Base-by-base conservation (phyloP, 768 basidiomycete genomes). In the Auriscalpium microsporum region DNA sequence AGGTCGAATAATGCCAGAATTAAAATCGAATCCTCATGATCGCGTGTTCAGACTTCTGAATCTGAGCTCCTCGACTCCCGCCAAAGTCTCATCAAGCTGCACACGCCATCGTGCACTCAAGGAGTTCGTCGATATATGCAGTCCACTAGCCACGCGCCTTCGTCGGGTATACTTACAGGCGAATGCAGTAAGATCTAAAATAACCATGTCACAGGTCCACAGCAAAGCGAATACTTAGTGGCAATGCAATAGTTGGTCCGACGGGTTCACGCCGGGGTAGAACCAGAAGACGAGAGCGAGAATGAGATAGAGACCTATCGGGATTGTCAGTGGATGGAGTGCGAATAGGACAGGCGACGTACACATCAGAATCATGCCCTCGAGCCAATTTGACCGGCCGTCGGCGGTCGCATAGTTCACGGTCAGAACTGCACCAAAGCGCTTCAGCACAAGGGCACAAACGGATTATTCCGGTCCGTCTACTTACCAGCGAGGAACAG, bases 351-450 rank as follows among this genome's bases (percentile, higher is more conserved):
- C 23, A 10, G 19, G 17, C 56, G 61, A 72, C 79, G 58, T 68
- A 82, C 84, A 79, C 75, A 87, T 84, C 21, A 92, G 63, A 55
- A 84, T 79, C 63, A 78, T 74, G 3, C 90, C 90, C 65, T 93
- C 90, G 14, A 93, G 73, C 82, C 90, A 94, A 66, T 90, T 91
- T 16, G 83, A 86, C 64, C 85, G 84, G 10, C 87, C 90, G 64
- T 94, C 90, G 52, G 83, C 76, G 1, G 92, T 81, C 17, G 87
- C 84, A 61, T 88, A 85, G 63, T 86, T 89, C 69, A 93, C 87
- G 11, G 88, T 89, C 58, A 90, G 73, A n/a, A 92, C 86, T 85
- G 51, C n/a, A n/a, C 4, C 14, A 10, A 16, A 52, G 23, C 28
- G 8, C 1, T 10, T n/a, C 40, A 47, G 53, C 36, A 36, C 36